A percentile compares a stretch with the other conserved stretches of the same genome.
Conservation (phyloP, 495 filamentous ascomycete genomes). For the Aspergillus bertholletiae region DNA sequence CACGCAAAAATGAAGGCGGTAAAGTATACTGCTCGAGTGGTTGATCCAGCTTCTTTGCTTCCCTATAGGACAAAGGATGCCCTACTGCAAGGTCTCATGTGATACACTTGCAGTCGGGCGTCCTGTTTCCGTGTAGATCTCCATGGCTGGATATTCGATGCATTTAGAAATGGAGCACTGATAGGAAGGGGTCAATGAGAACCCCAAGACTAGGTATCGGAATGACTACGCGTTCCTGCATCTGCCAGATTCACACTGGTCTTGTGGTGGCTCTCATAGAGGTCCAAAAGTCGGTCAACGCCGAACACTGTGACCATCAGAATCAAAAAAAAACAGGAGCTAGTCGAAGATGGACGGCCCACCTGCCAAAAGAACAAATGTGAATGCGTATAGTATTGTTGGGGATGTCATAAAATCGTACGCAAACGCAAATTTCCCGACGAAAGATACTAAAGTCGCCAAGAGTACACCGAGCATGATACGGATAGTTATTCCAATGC, state of each 20-base stretch:
- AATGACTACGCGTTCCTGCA: slow-evolving; percentile 21
- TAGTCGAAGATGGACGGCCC: slow-evolving; percentile 9
- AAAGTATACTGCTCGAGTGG: background rate
- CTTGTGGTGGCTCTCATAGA: slow-evolving; percentile 18
- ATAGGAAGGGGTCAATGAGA: background rate
- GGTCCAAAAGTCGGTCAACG: slow-evolving; percentile 43
- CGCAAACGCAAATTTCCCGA: slow-evolving; percentile 30
- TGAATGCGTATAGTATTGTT: slow-evolving; percentile 40
- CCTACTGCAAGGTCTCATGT: background rate
- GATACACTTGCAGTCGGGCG: background rate
- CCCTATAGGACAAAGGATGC: background rate
- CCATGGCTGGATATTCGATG: background rate
- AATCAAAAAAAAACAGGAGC: slow-evolving; percentile 5
- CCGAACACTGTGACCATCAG: slow-evolving; percentile 31
- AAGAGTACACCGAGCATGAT: slow-evolving; percentile 26
- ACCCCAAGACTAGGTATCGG: slow-evolving; percentile 2
- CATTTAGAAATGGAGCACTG: background rate
- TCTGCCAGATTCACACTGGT: slow-evolving; percentile 27
- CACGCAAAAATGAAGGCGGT: background rate
- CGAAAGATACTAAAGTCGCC: slow-evolving; percentile 29
- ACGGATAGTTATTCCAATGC: slow-evolving; percentile 26
- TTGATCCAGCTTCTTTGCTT: background rate
- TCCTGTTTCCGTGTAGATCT: background rate
- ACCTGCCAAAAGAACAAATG: slow-evolving; percentile 33
- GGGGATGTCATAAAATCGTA: slow-evolving; percentile 42